These are phyloP conservation scores for Terfezia boudieri DNA, from an alignment of 495 filamentous ascomycete species.

Conservation along the genomic window DNA sequence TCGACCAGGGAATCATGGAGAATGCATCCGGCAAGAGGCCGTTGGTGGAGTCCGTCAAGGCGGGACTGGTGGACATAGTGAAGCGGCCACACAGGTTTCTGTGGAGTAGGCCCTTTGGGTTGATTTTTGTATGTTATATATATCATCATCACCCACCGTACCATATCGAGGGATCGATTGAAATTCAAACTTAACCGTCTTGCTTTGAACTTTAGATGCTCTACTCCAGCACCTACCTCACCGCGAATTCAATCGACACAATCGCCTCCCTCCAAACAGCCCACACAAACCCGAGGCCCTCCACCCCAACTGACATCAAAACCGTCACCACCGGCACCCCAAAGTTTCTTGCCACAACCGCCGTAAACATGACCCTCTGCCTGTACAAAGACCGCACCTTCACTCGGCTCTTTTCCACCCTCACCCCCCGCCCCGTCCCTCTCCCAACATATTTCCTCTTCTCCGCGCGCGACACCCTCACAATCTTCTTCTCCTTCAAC, in stretches of 20 bases:
- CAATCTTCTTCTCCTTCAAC: constrained; percentile 88
- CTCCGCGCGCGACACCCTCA: constrained; percentile 63
- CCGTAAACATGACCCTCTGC: constrained; percentile 76
- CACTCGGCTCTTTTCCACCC: constrained; percentile 56
- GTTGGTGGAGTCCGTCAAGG: constrained; percentile 42
- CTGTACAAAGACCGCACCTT: constrained; percentile 85
- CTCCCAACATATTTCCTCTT: constrained; percentile 55
- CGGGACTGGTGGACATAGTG: constrained; percentile 40
- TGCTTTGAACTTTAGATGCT: constrained; percentile 26
- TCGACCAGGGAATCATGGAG: constrained; percentile 66
- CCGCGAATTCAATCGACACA: constrained; percentile 77
- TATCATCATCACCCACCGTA: constrained; percentile 2
- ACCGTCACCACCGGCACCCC: constrained; percentile 45
- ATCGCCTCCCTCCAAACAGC: constrained; percentile 40
- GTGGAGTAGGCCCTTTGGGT: constrained; percentile 56
- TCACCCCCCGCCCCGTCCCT: constrained; percentile 30
- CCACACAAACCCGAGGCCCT: constrained; percentile 17
- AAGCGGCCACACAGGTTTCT: constrained; percentile 46
- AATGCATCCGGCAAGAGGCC: constrained; percentile 66
- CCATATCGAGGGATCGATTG: not conserved
- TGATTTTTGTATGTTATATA: constrained; percentile 37
- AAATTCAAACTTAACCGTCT: not conserved
- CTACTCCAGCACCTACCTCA: constrained; percentile 79
- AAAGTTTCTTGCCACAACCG: constrained; percentile 64
- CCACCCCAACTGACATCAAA: constrained; percentile 6